These are phyloP conservation scores for Bacidia gigantensis DNA, from an alignment of 495 filamentous ascomycete species.

Conservation along the genomic window DNA sequence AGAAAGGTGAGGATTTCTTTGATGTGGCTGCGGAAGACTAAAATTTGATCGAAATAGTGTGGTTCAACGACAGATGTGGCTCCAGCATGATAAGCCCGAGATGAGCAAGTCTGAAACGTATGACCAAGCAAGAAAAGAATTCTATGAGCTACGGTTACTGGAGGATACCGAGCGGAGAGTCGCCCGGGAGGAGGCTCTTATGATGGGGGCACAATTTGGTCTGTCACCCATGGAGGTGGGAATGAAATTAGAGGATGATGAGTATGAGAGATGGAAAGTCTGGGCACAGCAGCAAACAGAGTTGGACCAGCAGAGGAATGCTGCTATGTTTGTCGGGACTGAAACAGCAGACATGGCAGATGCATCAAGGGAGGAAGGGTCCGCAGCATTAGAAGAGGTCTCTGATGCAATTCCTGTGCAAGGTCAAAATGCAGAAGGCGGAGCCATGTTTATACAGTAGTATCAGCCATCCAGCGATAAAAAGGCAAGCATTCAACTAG, in stretches of 20 bases:
- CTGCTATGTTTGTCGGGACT: slow-evolving; percentile 32
- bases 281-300: slow-evolving; percentile 53
- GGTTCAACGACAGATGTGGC: slow-evolving; percentile 78
- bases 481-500: no score
- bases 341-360: slow-evolving; percentile 18
- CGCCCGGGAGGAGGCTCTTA: slow-evolving; percentile 75
- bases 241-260: slow-evolving; percentile 66
- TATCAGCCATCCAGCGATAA: no score
- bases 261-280: slow-evolving; percentile 66
- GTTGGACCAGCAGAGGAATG: slow-evolving; percentile 28
- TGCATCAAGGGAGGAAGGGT: slow-evolving; percentile 2
- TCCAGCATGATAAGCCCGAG: slow-evolving; percentile 50
- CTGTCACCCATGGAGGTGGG: slow-evolving; percentile 57
- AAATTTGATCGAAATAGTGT: slow-evolving; percentile 47
- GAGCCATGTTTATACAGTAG: slow-evolving; percentile 9
- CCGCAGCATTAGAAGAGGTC: slow-evolving; percentile 12
- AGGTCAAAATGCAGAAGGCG: slow-evolving; percentile 11
- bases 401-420: slow-evolving; percentile 11
- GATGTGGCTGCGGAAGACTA: not conserved
- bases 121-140: slow-evolving; percentile 76
- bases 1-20: slow-evolving; percentile 14
- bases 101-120: slow-evolving; percentile 60
- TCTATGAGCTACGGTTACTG: slow-evolving; percentile 68
- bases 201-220: slow-evolving; percentile 76
- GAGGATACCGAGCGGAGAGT: slow-evolving; percentile 76